Conservation (phyloP, 2,329 filamentous ascomycete genomes). For the Gnomoniopsis sp. region DNA sequence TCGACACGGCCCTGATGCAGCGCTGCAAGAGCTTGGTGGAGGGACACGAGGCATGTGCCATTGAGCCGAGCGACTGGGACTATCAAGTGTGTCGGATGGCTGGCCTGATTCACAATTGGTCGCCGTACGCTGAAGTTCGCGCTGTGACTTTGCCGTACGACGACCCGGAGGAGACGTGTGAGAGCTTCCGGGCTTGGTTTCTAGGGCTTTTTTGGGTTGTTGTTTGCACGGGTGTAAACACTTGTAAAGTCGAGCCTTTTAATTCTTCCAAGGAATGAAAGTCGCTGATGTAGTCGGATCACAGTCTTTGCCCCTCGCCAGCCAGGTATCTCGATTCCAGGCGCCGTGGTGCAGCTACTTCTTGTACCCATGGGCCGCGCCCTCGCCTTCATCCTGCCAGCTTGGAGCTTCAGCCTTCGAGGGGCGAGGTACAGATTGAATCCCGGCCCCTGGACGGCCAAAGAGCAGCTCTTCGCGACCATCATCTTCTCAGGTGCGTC, state of each 20-base stretch:
- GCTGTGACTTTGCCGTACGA: not conserved
- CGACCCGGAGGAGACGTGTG: not conserved
- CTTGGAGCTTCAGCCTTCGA: slow-evolving; percentile 7
- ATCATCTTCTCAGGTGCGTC: slow-evolving; percentile 23
- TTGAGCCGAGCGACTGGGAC: slow-evolving; percentile 27
- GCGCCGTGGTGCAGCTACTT: slow-evolving; percentile 13
- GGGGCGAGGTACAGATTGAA: slow-evolving; percentile 9
- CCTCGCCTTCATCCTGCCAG: slow-evolving; percentile 3
- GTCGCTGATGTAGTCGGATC: not conserved
- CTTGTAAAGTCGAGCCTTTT: no score
- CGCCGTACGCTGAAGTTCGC: slow-evolving; percentile 12
- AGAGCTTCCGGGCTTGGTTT: not conserved
- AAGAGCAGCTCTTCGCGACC: slow-evolving; percentile 15
- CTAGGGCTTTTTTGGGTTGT: not conserved
- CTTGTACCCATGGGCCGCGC: slow-evolving; percentile 10
- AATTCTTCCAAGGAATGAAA: no score
- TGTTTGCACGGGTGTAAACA: slow-evolving; percentile 5
- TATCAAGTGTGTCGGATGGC: slow-evolving; percentile 25
- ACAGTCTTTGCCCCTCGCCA: slow-evolving; percentile 11
- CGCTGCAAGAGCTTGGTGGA: slow-evolving; percentile 21
- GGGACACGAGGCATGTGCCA: slow-evolving; percentile 24
- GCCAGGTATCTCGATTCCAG: slow-evolving; percentile 14
- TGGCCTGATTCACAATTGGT: slow-evolving; percentile 14
- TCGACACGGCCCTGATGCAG: slow-evolving; percentile 23
- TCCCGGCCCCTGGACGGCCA: slow-evolving; percentile 13